Evolutionary conservation across 179 eudicot species (phyloP), one percentile per base, ranked within the genome.

Genomic region (Carnegiea gigantea): DNA sequence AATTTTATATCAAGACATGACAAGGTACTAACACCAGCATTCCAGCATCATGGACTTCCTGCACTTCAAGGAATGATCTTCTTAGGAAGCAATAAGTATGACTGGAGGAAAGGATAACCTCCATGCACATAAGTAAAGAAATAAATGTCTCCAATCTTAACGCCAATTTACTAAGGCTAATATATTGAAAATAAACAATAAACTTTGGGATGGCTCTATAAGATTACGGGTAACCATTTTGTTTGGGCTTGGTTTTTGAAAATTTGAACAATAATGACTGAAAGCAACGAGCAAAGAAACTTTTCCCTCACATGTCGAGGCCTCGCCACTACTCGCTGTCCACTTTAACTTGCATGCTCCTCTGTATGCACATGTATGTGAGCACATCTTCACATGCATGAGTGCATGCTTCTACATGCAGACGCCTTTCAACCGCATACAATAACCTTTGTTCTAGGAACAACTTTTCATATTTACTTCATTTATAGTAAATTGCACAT

Each of bases 391-490:
- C 59, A 20, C 8, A 62, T 43, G 49, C 33, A 23, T 6, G 13
- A 21, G 64, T 14, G 8, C 33, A 18, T 30, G 18, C 26, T 12
- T 38, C 17, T 44, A 51, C 23, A 62, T 9, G 67, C 36, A 30
- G 49, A 51, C 49, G 21, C 38, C 18, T 49, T 81, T 75, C 3
- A 75, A 14, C 59, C n/a, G n/a, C 43, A 75, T 13, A 49, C 13
- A 13, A 28, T 70, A 68, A 26, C 28, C 36, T 73, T 51, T 73
- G 10, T 36, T 11, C 20, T n/a, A 17, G 11, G 48, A 18, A 68
- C 26, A 77, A 77, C 9, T 7, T 65, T 26, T 64, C 24, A 44
- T 73, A 33, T 62, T 83, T 81, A 70, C 30, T 68, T 70, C 36
- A 33, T 71, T 70, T 67, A 71, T 18, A 36, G 11, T 51, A 7